Conservation (phyloP, 164 flowering plant genomes). For the Platanus orientalis region DNA sequence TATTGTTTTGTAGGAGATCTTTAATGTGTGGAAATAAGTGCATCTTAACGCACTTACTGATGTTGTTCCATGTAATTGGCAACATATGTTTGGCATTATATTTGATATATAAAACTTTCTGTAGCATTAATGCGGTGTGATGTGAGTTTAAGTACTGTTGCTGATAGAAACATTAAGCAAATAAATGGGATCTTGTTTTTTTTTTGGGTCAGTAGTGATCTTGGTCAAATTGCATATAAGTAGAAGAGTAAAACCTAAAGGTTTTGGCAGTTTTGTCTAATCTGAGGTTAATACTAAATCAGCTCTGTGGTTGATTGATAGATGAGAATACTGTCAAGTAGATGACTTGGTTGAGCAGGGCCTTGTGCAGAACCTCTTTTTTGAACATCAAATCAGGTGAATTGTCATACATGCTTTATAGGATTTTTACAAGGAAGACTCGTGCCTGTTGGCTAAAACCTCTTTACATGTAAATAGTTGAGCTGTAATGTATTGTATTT, state of each 20-base stretch:
- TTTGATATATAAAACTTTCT: neutral
- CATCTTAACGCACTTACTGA: neutral
- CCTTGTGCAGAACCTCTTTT: slow-evolving; percentile 40
- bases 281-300: slow-evolving; percentile 41
- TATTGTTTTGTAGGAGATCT: slow-evolving; percentile 7
- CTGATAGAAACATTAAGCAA: neutral
- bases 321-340: slow-evolving; percentile 60
- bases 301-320: slow-evolving; percentile 70
- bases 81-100: neutral
- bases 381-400: slow-evolving; percentile 60
- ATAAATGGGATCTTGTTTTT: slow-evolving; percentile 3
- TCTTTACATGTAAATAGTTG: slow-evolving; percentile 9
- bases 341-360: slow-evolving; percentile 80
- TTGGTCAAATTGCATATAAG: slow-evolving; percentile 1
- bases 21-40: slow-evolving; percentile 2
- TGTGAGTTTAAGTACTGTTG: slow-evolving; percentile 1
- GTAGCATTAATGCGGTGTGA: neutral
- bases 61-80: slow-evolving; percentile 1
- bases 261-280: slow-evolving; percentile 23
- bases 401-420: slow-evolving; percentile 12
- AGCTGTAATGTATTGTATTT: slow-evolving; percentile 15
- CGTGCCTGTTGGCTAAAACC: slow-evolving; percentile 11
- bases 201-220: too few species aligned
- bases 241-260: slow-evolving; percentile 17
- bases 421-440: slow-evolving; percentile 18